phyloP scores from a whole-genome alignment of 2,329 filamentous ascomycete species.

The Cadophora gregata region DNA sequence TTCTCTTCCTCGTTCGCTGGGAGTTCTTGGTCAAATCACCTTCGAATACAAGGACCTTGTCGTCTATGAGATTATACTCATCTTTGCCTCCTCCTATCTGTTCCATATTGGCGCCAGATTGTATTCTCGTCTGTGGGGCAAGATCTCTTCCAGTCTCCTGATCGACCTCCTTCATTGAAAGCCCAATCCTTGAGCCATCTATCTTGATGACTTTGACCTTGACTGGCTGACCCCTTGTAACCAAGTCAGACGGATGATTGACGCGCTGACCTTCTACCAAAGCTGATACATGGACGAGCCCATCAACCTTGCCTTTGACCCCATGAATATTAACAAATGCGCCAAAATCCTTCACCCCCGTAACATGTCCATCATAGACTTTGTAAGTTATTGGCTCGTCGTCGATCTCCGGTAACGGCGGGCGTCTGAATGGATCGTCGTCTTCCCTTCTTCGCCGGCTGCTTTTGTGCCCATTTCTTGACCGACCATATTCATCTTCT shows the following conservation, averaged over 20 bases:
- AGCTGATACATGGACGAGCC: constrained; percentile 90
- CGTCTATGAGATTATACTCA: constrained; percentile 57
- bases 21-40: constrained; percentile 58
- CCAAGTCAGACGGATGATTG: constrained; percentile 88
- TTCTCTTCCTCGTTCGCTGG: constrained; percentile 78
- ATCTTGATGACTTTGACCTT: constrained; percentile 93
- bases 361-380: constrained; percentile 88
- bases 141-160: constrained; percentile 86
- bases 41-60: constrained; percentile 67
- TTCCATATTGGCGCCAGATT: constrained; percentile 90
- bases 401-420: constrained; percentile 77
- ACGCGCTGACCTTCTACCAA: constrained; percentile 85
- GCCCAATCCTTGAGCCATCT: constrained; percentile 78
- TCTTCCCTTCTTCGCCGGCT: constrained; percentile 51
- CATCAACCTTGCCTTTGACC: constrained; percentile 87
- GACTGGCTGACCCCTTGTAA: constrained; percentile 80
- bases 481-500: constrained; percentile 65
- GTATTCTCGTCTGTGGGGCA: constrained; percentile 76
- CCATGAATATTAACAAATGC: constrained; percentile 92
- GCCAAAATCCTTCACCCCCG: constrained; percentile 93
- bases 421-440: constrained; percentile 67
- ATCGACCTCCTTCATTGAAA: constrained; percentile 98
- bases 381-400: constrained; percentile 83
- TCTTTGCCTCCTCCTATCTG: constrained; percentile 72
- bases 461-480: constrained; percentile 50